Conservation (phyloP, 164 flowering plant genomes). For the Sedum album region DNA sequence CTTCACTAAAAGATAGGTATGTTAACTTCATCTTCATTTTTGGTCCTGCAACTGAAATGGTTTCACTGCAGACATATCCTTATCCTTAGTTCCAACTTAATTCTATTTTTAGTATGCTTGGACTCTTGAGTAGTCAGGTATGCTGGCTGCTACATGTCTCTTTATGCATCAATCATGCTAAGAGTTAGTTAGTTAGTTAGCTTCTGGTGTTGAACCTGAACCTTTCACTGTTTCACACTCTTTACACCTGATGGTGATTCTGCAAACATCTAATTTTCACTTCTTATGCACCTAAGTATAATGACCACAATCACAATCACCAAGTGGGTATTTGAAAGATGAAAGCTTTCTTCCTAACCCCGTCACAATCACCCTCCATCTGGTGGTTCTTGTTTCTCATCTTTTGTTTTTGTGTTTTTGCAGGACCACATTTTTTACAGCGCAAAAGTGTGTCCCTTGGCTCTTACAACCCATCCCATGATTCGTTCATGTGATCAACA, state of each 20-base stretch:
- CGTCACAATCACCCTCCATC: background rate
- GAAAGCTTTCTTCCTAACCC: background rate
- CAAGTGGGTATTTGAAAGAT: background rate
- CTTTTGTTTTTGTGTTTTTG: background rate
- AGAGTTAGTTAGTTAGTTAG: background rate
- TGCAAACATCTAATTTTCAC: background rate
- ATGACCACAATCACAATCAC: background rate
- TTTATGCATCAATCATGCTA: background rate
- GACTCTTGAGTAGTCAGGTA: background rate
- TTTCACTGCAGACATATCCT: background rate
- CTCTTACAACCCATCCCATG: background rate
- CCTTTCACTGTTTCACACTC: background rate
- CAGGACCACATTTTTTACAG: slow-evolving; percentile 9
- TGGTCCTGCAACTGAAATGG: background rate
- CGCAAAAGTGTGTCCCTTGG: background rate
- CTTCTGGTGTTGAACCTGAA: background rate
- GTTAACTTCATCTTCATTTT: background rate
- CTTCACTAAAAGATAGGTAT: background rate
- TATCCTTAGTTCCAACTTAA: background rate
- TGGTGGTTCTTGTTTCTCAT: background rate
- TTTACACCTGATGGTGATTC: background rate
- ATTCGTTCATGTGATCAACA: background rate
- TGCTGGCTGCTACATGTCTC: background rate
- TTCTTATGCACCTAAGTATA: too few species aligned
- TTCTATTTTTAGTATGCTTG: background rate